A percentile compares a stretch with the other conserved stretches of the same genome.
phyloP scores from a whole-genome alignment of 805 yeast species.

The Starmerella sp. region DNA sequence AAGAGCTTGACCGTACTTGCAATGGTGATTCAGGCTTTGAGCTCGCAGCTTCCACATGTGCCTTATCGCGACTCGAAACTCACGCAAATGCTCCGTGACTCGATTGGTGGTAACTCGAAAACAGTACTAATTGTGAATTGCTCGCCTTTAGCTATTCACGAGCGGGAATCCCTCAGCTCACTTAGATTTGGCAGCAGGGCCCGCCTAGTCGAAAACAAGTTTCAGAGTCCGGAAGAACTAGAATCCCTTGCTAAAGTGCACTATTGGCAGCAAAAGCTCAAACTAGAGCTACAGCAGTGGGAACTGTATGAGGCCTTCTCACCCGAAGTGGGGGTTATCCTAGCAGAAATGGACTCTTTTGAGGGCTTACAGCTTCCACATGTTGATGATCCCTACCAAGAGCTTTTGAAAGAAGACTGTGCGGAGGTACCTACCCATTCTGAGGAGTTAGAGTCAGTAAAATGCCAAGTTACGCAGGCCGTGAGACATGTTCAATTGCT shows the following conservation, averaged over 20 bases:
- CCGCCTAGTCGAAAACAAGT: conserved; percentile 1
- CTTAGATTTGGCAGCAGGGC: conserved; percentile 69
- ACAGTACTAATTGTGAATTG: conserved; percentile 64
- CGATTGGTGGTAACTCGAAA: conserved; percentile 69
- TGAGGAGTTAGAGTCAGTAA: neutral
- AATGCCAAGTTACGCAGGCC: neutral
- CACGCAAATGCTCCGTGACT: conserved; percentile 63
- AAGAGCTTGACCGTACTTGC: conserved; percentile 66
- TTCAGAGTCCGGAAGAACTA: neutral
- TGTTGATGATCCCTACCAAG: neutral
- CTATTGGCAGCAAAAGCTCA: neutral
- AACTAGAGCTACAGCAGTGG: neutral
- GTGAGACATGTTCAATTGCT: neutral
- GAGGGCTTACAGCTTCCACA: neutral
- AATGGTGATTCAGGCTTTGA: conserved; percentile 59
- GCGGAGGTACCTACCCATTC: neutral
- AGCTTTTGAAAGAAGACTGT: neutral
- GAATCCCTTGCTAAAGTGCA: neutral
- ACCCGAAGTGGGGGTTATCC: neutral
- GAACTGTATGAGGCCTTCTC: neutral
- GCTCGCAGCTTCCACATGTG: conserved; percentile 23
- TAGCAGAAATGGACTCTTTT: neutral
- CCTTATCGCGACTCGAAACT: conserved; percentile 71
- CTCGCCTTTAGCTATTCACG: conserved; percentile 49
- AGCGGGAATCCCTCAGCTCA: conserved; percentile 56